phyloP scores from a whole-genome alignment of 768 basidiomycete species.

The Rhodotorula taiwanensis region DNA sequence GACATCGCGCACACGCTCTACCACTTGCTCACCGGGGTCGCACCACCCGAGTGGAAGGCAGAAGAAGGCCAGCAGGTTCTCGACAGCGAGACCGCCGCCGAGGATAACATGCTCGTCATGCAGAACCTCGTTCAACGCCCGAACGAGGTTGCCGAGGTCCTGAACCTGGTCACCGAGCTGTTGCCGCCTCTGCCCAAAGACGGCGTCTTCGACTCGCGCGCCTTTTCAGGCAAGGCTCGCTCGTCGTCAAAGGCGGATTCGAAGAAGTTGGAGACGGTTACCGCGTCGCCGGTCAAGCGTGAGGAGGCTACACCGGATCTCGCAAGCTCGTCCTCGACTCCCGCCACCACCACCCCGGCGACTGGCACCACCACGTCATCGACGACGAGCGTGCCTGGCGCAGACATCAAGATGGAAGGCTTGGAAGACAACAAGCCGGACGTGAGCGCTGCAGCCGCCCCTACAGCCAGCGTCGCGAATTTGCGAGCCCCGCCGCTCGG shows the following conservation, averaged over 20 bases:
- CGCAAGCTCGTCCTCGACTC: neutral
- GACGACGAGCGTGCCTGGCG: conserved; percentile 5
- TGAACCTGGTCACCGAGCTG: conserved; percentile 80
- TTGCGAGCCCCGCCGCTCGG: conserved; percentile 41
- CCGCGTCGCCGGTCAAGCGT: conserved; percentile 26
- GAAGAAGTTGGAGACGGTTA: conserved; percentile 1
- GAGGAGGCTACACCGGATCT: conserved; percentile 32
- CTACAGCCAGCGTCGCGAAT: conserved; percentile 41
- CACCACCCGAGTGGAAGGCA: conserved; percentile 57
- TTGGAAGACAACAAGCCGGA: conserved; percentile 8
- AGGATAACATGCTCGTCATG: conserved; percentile 95
- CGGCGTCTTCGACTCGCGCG: conserved; percentile 78
- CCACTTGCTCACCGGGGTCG: conserved; percentile 88
- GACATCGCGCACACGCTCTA: conserved; percentile 87
- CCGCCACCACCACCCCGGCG: neutral
- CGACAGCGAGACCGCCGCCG: conserved; percentile 45
- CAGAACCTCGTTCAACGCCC: conserved; percentile 92
- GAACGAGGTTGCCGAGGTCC: conserved; percentile 91
- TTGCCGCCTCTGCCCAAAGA: conserved; percentile 92
- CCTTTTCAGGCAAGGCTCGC: conserved; percentile 28
- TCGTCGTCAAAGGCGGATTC: conserved; percentile 14
- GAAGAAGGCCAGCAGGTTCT: conserved; percentile 32
- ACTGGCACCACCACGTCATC: neutral
- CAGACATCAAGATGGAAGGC: conserved; percentile 31
- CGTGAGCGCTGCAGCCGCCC: conserved; percentile 19